These are phyloP conservation scores for Erysimum cheiranthoides DNA, from an alignment of 345 rosid species.

Conservation along the genomic window DNA sequence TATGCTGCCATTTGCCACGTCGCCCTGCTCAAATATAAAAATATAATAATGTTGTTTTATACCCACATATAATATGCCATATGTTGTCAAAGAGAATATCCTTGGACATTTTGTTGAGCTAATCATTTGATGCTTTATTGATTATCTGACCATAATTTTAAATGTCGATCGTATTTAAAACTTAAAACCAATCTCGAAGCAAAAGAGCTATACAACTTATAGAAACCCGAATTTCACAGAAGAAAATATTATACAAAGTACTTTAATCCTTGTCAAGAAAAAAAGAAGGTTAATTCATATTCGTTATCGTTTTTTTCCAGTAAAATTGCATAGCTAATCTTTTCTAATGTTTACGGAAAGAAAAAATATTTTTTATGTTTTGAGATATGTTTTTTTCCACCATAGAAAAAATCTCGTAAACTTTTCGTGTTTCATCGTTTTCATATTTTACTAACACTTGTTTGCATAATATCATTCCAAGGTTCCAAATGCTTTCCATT, in stretches of 20 bases:
- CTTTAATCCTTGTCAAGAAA: background rate
- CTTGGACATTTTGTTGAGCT: constrained; percentile 34
- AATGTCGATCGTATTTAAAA: background rate
- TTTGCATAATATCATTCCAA: background rate
- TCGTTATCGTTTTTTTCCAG: background rate
- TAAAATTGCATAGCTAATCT: background rate
- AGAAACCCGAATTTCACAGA: background rate
- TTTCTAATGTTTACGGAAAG: background rate
- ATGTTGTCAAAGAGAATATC: constrained; percentile 31
- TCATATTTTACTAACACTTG: background rate
- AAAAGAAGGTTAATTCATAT: background rate
- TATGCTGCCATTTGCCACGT: constrained; percentile 35
- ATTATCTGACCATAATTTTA: background rate
- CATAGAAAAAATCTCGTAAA: background rate
- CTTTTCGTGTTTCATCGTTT: background rate
- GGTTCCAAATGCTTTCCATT: background rate
- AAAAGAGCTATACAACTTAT: constrained; percentile 7
- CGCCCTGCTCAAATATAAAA: background rate
- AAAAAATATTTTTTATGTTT: background rate
- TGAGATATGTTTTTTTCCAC: background rate
- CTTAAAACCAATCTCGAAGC: background rate
- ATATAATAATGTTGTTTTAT: constrained; percentile 3
- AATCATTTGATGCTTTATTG: constrained; percentile 32
- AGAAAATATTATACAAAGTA: background rate
- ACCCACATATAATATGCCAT: constrained; percentile 8